phyloP scores from a whole-genome alignment of 1,284 basidiomycete species.

The Marasmius fiardii region DNA sequence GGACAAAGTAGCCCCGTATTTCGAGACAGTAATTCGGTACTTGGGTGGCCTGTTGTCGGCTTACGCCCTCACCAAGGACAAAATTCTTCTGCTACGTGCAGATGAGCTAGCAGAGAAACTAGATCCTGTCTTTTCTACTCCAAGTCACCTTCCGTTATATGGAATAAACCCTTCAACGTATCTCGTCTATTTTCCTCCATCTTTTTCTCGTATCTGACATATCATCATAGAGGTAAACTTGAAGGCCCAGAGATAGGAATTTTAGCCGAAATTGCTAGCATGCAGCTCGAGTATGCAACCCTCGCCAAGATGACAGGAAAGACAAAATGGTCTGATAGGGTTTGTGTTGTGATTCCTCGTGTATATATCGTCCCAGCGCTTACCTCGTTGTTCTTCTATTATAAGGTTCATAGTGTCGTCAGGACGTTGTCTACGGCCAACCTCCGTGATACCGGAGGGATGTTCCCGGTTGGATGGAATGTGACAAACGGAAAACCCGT shows the following conservation, averaged over 20 bases:
- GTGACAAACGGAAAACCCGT: conserved; percentile 35
- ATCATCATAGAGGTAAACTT: conserved; percentile 22
- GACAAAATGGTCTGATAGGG: conserved; percentile 40
- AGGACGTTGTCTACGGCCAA: conserved; percentile 42
- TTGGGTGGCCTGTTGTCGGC: conserved; percentile 83
- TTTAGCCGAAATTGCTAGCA: conserved; percentile 54
- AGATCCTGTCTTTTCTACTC: conserved; percentile 48
- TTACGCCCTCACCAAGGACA: conserved; percentile 64
- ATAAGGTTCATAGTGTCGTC: conserved; percentile 52
- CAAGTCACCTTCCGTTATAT: conserved; percentile 46
- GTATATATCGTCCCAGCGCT: not conserved
- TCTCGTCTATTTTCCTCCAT: conserved; percentile 13
- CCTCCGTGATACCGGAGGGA: conserved; percentile 41
- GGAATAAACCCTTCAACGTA: conserved; percentile 47
- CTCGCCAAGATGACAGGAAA: conserved; percentile 54
- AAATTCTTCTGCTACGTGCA: conserved; percentile 42
- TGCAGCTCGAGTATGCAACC: conserved; percentile 58
- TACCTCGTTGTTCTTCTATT: not conserved
- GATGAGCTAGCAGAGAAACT: conserved; percentile 50
- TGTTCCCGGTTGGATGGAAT: conserved; percentile 55
- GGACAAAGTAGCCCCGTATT: conserved; percentile 53
- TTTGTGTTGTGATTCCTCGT: conserved; percentile 25
- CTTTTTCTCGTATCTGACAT: not conserved
- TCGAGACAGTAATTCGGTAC: conserved; percentile 88
- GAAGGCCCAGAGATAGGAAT: conserved; percentile 32